Conservation (phyloP, 2,329 filamentous ascomycete species). For the Ophiostoma novo-ulmi region DNA sequence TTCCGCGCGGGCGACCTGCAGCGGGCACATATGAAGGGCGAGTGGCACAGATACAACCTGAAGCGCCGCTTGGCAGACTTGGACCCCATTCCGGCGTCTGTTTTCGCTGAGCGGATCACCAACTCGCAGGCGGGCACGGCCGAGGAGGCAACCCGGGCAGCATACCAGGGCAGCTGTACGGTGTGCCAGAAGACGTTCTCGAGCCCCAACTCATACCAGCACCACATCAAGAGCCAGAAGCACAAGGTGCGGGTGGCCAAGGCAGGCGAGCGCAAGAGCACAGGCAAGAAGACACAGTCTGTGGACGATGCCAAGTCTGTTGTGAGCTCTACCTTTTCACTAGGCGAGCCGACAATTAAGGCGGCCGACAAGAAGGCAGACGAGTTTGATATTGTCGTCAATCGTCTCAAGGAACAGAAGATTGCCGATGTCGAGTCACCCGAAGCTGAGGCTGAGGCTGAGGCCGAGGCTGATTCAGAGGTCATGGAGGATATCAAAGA, state of each 20-base stretch:
- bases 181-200: conserved; percentile 89
- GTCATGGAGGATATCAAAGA: neutral
- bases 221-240: conserved; percentile 86
- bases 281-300: conserved; percentile 43
- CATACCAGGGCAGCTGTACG: conserved; percentile 77
- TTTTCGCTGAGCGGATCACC: conserved; percentile 92
- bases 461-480: neutral
- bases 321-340: conserved; percentile 84
- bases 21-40: conserved; percentile 92
- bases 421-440: conserved; percentile 35
- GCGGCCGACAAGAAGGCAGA: conserved; percentile 59
- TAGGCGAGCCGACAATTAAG: conserved; percentile 68
- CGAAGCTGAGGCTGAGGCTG: conserved; percentile 35
- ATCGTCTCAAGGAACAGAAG: conserved; percentile 65
- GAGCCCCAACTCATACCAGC: conserved; percentile 92
- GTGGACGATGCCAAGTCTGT: conserved; percentile 68
- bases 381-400: conserved; percentile 71
- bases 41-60: conserved; percentile 99
- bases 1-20: conserved; percentile 92
- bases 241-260: conserved; percentile 67
- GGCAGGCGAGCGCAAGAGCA: conserved; percentile 27
- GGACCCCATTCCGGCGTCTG: conserved; percentile 83
- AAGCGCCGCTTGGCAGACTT: conserved; percentile 89
- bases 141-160: conserved; percentile 79
- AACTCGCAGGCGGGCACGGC: conserved; percentile 80